phyloP scores from a whole-genome alignment of 2,329 filamentous ascomycete species.

The Calonectria crousiana region DNA sequence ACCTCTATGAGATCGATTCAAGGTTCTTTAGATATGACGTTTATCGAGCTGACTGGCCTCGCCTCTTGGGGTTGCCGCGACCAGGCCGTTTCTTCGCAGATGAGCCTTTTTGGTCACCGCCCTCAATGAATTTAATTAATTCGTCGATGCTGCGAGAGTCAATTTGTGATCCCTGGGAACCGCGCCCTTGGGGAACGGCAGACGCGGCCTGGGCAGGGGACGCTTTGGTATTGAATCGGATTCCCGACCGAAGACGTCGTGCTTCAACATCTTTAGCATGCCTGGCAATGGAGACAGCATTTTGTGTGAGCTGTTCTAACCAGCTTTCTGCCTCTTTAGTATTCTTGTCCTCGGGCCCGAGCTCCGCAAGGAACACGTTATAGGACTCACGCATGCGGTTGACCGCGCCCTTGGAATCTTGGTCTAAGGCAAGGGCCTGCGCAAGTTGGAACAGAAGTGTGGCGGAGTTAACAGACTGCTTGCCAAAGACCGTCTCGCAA shows the following conservation, averaged over 20 bases:
- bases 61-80: conserved; percentile 68
- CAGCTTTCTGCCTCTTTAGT: conserved; percentile 98
- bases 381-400: conserved; percentile 95
- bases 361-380: conserved; percentile 90
- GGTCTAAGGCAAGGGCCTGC: conserved; percentile 94
- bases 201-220: conserved; percentile 43
- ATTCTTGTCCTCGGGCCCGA: conserved; percentile 93
- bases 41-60: conserved; percentile 52
- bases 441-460: conserved; percentile 97
- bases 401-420: conserved; percentile 92
- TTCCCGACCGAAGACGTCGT: conserved; percentile 76
- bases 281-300: conserved; percentile 93
- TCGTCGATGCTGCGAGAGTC: conserved; percentile 93
- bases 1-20: not conserved
- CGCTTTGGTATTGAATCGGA: conserved; percentile 69
- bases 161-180: conserved; percentile 54
- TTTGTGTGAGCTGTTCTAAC: conserved; percentile 96
- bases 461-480: conserved; percentile 90
- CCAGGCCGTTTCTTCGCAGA: conserved; percentile 68
- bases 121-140: conserved; percentile 94
- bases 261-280: conserved; percentile 89
- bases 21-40: not conserved
- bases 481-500: conserved; percentile 90
- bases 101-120: conserved; percentile 67
- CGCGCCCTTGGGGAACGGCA: conserved; percentile 49